Base-by-base conservation (phyloP, 2,329 filamentous ascomycete genomes). In the Apiospora marii region DNA sequence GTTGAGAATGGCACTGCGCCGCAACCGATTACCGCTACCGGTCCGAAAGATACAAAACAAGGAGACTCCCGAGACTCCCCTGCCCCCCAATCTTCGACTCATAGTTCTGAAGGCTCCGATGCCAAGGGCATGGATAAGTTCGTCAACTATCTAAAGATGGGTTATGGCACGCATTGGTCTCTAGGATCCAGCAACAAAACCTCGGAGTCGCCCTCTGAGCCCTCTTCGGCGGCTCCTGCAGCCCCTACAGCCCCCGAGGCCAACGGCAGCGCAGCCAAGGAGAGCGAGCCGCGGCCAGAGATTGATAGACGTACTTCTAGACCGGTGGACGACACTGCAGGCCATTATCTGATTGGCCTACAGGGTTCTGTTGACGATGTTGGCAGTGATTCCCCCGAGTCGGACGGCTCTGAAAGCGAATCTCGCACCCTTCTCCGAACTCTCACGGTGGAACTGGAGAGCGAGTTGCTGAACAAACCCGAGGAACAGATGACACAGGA, bases 161-260 rank as follows among this genome's bases (percentile, higher is more conserved):
- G 90, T 5, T 92, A 92, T 75, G 90, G 90, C 41, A 91, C 89
- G n/a, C 90, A 91, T 75, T 92, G 90, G 90, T 86, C 87, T 19
- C 78, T 91, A 2, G 83, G 84, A 24, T 41, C 46, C 34, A 41
- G 30, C 30, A 67, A 24, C 27, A 64, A 64, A 22, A 41, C 10
- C 34, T 22, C 37, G 37, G 37, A 10, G 37, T 10, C 37, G 37
- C 37, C 43, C 34, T 22, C 24, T 22, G 43, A 49, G 22, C 27
- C 41, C 14, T 13, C 67, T 19, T 14, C 41, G 16, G 24, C 22
- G 14, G 46, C 46, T 22, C 46, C 34, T 19, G 70, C 73, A 76
- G 37, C 46, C 5, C 41, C 67, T 16, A 30, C 71, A 64, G 74
- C 75, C 4, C n/a, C 73, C 70, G 24, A 72, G 69, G 34, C 22